Evolutionary conservation across 306 rosid genomes (phyloP).

Genomic region (Lupinus albus): DNA sequence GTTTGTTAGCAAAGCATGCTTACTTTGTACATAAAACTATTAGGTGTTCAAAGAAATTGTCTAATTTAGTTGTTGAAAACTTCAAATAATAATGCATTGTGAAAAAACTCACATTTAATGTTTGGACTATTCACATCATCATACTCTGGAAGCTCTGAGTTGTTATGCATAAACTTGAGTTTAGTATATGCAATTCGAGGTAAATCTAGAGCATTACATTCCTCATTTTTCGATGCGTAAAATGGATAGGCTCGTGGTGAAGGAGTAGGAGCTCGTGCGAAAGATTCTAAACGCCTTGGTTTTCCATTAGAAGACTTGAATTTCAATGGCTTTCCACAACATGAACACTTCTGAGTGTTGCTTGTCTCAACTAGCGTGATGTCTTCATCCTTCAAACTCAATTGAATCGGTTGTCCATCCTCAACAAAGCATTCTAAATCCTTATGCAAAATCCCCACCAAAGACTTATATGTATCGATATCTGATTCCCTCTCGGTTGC

Average conservation of each 20-base stretch:
- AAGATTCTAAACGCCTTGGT: constrained; percentile 23
- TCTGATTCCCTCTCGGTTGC: constrained; percentile 66
- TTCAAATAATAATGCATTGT: too few relatives aligned
- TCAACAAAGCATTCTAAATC: constrained; percentile 65
- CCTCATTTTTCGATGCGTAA: constrained; percentile 36
- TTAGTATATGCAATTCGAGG: constrained; percentile 53
- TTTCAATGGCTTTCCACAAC: constrained; percentile 62
- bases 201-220: constrained; percentile 43
- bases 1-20: too few relatives aligned
- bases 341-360: constrained; percentile 44
- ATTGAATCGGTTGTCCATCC: constrained; percentile 52
- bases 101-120: constrained; percentile 42
- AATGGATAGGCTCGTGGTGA: constrained; percentile 65
- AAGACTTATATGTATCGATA: constrained; percentile 59
- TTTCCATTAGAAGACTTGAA: constrained; percentile 42
- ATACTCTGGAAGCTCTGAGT: constrained; percentile 33
- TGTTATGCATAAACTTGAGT: constrained; percentile 35
- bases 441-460: constrained; percentile 70
- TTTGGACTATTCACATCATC: constrained; percentile 13
- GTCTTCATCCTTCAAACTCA: constrained; percentile 46
- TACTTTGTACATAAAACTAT: too few relatives aligned
- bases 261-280: constrained; percentile 61
- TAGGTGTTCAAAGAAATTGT: too few relatives aligned
- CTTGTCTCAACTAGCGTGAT: constrained; percentile 39
- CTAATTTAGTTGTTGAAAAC: too few relatives aligned